Percentiles rank a stretch among this genome's conserved stretches.
These are phyloP conservation scores for Pseudogymnoascus sp. DNA, from an alignment of 2,329 filamentous ascomycete species.

Conservation along the genomic window DNA sequence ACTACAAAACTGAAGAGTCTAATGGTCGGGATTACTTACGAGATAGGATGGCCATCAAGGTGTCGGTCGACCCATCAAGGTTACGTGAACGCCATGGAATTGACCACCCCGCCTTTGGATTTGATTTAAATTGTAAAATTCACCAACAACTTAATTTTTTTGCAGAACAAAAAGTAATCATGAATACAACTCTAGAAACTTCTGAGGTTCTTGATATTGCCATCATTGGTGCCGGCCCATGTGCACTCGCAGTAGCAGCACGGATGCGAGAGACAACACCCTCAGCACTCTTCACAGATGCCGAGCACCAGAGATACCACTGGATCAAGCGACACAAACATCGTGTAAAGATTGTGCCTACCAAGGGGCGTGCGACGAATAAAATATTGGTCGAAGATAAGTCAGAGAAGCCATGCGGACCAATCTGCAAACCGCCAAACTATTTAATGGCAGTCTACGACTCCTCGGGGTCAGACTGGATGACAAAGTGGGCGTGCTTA, in stretches of 20 bases:
- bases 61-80: background rate
- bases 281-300: conserved; percentile 73
- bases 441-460: conserved; percentile 56
- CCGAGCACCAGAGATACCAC: conserved; percentile 73
- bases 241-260: conserved; percentile 65
- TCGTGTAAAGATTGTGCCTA: background rate
- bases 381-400: conserved; percentile 34
- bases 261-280: conserved; percentile 65
- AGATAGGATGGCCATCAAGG: background rate
- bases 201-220: conserved; percentile 49
- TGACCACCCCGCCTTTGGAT: background rate
- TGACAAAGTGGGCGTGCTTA: conserved; percentile 61
- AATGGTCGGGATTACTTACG: background rate
- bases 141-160: conserved; percentile 32
- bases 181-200: background rate
- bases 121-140: background rate
- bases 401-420: conserved; percentile 14
- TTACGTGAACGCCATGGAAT: background rate
- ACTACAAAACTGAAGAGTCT: no score
- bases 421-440: conserved; percentile 24
- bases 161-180: conserved; percentile 14
- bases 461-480: conserved; percentile 54
- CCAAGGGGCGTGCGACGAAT: conserved; percentile 1
- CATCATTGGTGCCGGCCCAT: conserved; percentile 61
- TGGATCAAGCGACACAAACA: conserved; percentile 44